These are phyloP conservation scores for Nicotiana paniculata DNA, from an alignment of 257 asterid genomes.

Conservation along the genomic window DNA sequence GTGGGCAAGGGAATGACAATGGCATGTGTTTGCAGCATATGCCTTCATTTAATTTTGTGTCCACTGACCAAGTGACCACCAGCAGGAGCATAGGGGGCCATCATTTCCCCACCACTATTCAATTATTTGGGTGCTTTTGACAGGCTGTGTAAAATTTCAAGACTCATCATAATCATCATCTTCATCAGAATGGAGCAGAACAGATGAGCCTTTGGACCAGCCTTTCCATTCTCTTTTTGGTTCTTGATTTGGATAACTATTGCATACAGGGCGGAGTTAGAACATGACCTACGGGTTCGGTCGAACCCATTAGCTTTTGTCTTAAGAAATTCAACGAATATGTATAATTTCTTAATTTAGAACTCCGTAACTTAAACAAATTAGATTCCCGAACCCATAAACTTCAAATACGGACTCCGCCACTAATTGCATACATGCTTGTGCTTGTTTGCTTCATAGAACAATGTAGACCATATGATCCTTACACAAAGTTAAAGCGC, in stretches of 20 bases:
- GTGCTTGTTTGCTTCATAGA: too few species aligned
- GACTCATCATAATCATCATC: neutral
- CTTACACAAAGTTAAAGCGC: too few species aligned
- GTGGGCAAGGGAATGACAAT: constrained; percentile 21
- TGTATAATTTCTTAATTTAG: too few species aligned
- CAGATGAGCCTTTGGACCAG: neutral
- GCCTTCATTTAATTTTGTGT: constrained; percentile 19
- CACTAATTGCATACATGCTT: too few species aligned
- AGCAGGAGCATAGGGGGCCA: neutral
- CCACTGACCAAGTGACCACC: constrained; percentile 7
- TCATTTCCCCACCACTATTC: neutral
- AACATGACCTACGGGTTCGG: too few species aligned
- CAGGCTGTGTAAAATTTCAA: neutral
- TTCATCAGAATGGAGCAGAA: neutral
- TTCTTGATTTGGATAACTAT: neutral
- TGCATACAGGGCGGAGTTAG: too few species aligned
- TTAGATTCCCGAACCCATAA: too few species aligned
- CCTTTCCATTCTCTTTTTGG: neutral
- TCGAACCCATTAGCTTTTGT: too few species aligned
- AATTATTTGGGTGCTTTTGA: constrained; percentile 15
- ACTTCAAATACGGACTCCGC: too few species aligned
- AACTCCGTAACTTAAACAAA: too few species aligned
- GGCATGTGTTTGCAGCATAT: constrained; percentile 25
- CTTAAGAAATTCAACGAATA: too few species aligned
- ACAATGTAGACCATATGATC: too few species aligned